These are phyloP conservation scores for Paraurostyla sp. DNA, from an alignment of 73 alveolate genomes.

Conservation along the genomic window DNA sequence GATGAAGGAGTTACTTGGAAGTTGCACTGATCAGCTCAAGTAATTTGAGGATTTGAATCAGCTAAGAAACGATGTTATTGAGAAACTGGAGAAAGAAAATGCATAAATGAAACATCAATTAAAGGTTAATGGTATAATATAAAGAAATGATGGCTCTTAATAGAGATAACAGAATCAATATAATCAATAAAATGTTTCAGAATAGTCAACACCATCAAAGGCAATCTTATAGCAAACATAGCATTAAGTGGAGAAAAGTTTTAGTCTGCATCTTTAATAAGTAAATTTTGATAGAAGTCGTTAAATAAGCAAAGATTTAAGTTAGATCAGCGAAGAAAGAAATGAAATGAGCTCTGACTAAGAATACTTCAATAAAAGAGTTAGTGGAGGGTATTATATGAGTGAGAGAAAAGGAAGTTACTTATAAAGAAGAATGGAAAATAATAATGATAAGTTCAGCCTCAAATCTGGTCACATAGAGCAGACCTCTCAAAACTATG, in stretches of 20 bases:
- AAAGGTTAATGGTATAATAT: not conserved
- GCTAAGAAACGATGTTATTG: conserved; percentile 34
- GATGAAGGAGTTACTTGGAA: not conserved
- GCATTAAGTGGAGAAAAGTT: conserved; percentile 46
- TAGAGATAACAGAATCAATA: not conserved
- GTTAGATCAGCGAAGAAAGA: not conserved
- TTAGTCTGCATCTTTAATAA: conserved; percentile 13
- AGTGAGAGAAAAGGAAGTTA: conserved; percentile 35
- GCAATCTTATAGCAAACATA: too few relatives aligned
- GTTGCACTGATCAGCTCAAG: conserved; percentile 13
- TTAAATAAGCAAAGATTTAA: conserved; percentile 13
- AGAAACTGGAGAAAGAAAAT: conserved; percentile 27
- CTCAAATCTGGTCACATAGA: too few relatives aligned
- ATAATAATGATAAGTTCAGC: not conserved
- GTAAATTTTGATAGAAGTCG: conserved; percentile 34
- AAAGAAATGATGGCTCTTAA: not conserved
- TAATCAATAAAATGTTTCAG: not conserved
- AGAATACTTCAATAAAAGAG: not conserved
- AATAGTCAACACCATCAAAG: not conserved
- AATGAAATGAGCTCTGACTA: not conserved
- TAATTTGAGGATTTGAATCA: conserved; percentile 11
- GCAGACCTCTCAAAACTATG: not conserved
- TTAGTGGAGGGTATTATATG: conserved; percentile 5
- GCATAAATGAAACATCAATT: not conserved
- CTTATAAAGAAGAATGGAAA: not conserved